Conservation (phyloP, 345 rosid species). For the Punica granatum region DNA sequence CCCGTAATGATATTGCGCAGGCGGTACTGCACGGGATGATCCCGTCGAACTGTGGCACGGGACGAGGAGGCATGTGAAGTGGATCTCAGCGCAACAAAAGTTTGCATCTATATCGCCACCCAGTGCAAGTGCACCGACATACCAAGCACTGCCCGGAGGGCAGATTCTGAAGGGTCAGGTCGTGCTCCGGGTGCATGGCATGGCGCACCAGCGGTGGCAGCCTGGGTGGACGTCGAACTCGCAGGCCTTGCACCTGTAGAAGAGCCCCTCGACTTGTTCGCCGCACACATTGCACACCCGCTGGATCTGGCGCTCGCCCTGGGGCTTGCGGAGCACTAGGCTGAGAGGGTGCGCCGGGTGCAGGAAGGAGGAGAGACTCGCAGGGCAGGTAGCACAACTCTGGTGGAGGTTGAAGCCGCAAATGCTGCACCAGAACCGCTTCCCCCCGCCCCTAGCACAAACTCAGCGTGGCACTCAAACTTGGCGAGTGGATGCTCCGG, state of each 20-base stretch:
- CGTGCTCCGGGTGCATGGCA: neutral
- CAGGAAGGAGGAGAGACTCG: neutral
- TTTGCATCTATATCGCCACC: neutral
- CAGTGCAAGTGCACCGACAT: neutral
- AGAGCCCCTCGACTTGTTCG: neutral
- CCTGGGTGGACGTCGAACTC: neutral
- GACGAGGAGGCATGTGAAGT: neutral
- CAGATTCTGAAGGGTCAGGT: neutral
- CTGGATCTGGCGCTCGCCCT: neutral
- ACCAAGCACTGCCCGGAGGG: neutral
- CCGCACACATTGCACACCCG: neutral
- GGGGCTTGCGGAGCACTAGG: neutral
- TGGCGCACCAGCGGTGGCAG: neutral
- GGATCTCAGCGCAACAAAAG: neutral
- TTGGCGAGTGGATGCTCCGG: neutral
- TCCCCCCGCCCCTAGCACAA: neutral
- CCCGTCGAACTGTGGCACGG: neutral
- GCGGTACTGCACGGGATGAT: neutral
- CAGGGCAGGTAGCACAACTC: neutral
- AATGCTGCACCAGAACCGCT: neutral
- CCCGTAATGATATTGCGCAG: too few species aligned
- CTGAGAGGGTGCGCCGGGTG: neutral
- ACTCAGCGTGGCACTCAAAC: neutral
- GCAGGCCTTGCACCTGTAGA: neutral
- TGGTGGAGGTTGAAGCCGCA: neutral